Evolutionary conservation across 179 eudicot genomes (phyloP).

Genomic region (Spergularia azorica): DNA sequence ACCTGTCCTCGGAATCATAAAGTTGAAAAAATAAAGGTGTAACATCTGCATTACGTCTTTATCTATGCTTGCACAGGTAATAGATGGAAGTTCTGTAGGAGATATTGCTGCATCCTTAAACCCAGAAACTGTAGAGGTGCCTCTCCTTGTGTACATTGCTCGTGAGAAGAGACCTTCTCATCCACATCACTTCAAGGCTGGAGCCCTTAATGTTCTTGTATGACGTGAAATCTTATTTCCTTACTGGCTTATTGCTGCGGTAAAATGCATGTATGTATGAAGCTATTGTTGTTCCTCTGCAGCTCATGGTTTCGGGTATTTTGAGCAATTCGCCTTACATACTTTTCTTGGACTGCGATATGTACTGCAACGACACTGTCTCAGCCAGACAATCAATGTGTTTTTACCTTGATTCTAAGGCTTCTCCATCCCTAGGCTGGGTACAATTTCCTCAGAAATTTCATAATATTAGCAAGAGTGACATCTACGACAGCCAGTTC

Average conservation of each 20-base stretch:
- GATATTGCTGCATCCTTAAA: slow-evolving; percentile 12
- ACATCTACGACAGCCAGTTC: slow-evolving; percentile 40
- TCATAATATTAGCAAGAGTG: slow-evolving; percentile 34
- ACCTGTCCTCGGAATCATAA: too few relatives aligned
- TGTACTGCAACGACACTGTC: slow-evolving; percentile 54
- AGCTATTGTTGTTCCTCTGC: slow-evolving; percentile 12
- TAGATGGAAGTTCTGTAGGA: slow-evolving; percentile 19
- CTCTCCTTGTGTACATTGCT: slow-evolving; percentile 65
- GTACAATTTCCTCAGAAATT: slow-evolving; percentile 48
- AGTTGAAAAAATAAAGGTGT: too few relatives aligned
- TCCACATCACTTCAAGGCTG: slow-evolving; percentile 74
- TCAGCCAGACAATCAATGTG: slow-evolving; percentile 58
- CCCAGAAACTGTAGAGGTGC: slow-evolving; percentile 37
- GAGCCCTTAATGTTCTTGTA: slow-evolving; percentile 75
- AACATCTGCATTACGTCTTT: not conserved
- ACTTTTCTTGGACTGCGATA: slow-evolving; percentile 57
- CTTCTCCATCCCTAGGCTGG: slow-evolving; percentile 38
- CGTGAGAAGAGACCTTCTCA: slow-evolving; percentile 64
- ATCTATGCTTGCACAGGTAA: slow-evolving; percentile 29
- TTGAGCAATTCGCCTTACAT: slow-evolving; percentile 51
- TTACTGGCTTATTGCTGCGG: not conserved
- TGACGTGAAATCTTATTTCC: not conserved
- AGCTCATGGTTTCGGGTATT: slow-evolving; percentile 52
- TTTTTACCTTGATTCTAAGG: slow-evolving; percentile 44
- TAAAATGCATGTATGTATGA: not conserved